Base-by-base conservation (phyloP, 495 filamentous ascomycete species). In the Chaetomidium leptoderma region DNA sequence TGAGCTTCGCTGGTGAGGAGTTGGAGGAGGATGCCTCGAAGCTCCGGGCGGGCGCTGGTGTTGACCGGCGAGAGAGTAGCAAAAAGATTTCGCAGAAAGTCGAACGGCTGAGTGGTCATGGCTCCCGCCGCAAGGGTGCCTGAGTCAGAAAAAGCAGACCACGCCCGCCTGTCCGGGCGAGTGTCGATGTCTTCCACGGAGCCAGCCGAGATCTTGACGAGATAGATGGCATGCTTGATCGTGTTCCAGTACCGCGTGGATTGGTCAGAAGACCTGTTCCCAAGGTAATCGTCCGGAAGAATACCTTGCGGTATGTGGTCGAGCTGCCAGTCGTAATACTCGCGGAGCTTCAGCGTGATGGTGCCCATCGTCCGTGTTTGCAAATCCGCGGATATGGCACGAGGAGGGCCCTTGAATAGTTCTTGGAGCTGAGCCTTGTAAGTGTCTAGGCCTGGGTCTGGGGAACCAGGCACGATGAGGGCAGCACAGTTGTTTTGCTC, bases 271-370 rank as follows among this genome's bases (percentile, higher is more conserved):
- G 61, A 27, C 6, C 61, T 53, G 19, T 32, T 57, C 3, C 65
- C 63, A 19, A 70, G 59, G 29, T 63, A 68, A 32, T 70, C 63
- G 36, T 70, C 67, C 0, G 67, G 67, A 19, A 66, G 55, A 4
- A 68, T 58, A 8, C 67, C 67, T 13, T 63, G 44, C 0, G 67
- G 67, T 4, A 70, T 63, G 44, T 54, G 63, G 3, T 63, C 33
- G 3, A 68, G 61, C 37, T 70, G 67, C 67, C 67, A 70, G 29
- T 70, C 67, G 35, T 66, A 68, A 37, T 64, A 70, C 36, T 66
- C 55, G 1, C 59, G 58, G 4, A 70, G 66, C 40, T 64, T 66
- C 24, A 63, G 33, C 1, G 61, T 64, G 42, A 70, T 70, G 44
- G 64, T 39, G 14, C 62, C 53, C 45, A 70, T 39, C 1, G 63